These are phyloP conservation scores for Starmera dryadoides DNA, from an alignment of 805 yeast genomes.

Conservation along the genomic window DNA sequence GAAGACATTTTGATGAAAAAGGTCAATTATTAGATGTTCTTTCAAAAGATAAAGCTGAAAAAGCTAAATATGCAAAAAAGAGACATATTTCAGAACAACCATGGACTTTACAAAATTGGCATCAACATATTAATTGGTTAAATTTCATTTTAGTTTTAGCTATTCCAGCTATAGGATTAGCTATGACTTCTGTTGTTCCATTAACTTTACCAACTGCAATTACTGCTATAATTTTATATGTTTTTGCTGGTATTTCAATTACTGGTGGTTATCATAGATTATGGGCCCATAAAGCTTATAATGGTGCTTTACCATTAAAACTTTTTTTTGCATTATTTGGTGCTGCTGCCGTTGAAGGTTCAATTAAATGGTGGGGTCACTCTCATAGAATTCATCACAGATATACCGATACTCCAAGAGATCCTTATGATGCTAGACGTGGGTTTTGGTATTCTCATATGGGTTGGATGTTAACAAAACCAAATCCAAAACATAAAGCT, in stretches of 20 bases:
- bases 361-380: slow-evolving; percentile 87
- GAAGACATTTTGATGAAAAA: slow-evolving; percentile 57
- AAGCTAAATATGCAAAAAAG: slow-evolving; percentile 28
- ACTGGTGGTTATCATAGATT: slow-evolving; percentile 83
- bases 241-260: slow-evolving; percentile 63
- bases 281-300: slow-evolving; percentile 71
- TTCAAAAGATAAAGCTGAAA: slow-evolving; percentile 35
- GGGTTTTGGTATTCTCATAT: slow-evolving; percentile 82
- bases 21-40: slow-evolving; percentile 30
- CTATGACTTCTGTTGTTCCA: slow-evolving; percentile 35
- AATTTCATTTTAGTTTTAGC: slow-evolving; percentile 57
- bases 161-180: slow-evolving; percentile 51
- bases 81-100: slow-evolving; percentile 71
- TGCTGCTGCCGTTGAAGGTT: slow-evolving; percentile 78
- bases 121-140: slow-evolving; percentile 72
- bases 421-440: slow-evolving; percentile 79
- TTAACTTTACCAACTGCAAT: slow-evolving; percentile 31
- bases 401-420: slow-evolving; percentile 76
- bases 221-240: slow-evolving; percentile 45
- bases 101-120: slow-evolving; percentile 70
- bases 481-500: slow-evolving; percentile 66
- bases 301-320: slow-evolving; percentile 53
- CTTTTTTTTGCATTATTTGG: slow-evolving; percentile 70
- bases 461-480: slow-evolving; percentile 80
- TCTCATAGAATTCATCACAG: slow-evolving; percentile 82